These are phyloP conservation scores for Wickerhamiella siamensis DNA, from an alignment of 805 yeast species.

Conservation along the genomic window DNA sequence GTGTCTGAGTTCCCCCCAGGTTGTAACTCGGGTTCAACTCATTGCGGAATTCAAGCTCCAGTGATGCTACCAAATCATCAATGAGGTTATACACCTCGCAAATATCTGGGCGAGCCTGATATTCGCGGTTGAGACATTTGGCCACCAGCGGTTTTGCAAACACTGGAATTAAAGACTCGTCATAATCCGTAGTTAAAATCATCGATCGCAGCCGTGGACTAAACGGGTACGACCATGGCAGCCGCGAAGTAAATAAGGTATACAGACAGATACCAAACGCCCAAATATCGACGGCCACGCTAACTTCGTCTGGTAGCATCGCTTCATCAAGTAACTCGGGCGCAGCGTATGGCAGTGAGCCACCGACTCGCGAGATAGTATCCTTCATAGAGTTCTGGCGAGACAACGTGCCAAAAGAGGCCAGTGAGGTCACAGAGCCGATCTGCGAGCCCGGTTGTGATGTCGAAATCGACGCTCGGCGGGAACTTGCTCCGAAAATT, in stretches of 20 bases:
- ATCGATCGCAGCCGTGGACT: slow-evolving; percentile 64
- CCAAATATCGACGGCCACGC: slow-evolving; percentile 75
- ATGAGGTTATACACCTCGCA: not conserved
- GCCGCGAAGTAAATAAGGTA: slow-evolving; percentile 54
- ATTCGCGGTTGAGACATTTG: not conserved
- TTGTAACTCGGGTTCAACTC: not conserved
- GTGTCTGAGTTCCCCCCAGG: not conserved
- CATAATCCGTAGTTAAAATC: slow-evolving; percentile 30
- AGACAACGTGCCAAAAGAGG: not conserved
- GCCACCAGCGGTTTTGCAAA: not conserved
- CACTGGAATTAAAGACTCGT: not conserved
- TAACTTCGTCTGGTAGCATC: slow-evolving; percentile 37
- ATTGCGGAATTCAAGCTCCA: not conserved
- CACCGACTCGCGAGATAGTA: slow-evolving; percentile 34
- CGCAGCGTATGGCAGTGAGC: slow-evolving; percentile 84
- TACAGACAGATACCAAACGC: slow-evolving; percentile 71
- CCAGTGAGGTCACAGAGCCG: not conserved
- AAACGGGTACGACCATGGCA: slow-evolving; percentile 76
- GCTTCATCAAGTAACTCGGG: slow-evolving; percentile 64
- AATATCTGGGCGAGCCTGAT: not conserved
- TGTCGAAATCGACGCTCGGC: not conserved
- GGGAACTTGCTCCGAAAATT: not conserved
- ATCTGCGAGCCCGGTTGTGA: not conserved
- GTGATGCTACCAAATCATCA: not conserved
- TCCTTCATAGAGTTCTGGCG: not conserved